These are phyloP conservation scores for Chenopodium berlandieri DNA, from an alignment of 148 eudicot genomes.

Conservation along the genomic window DNA sequence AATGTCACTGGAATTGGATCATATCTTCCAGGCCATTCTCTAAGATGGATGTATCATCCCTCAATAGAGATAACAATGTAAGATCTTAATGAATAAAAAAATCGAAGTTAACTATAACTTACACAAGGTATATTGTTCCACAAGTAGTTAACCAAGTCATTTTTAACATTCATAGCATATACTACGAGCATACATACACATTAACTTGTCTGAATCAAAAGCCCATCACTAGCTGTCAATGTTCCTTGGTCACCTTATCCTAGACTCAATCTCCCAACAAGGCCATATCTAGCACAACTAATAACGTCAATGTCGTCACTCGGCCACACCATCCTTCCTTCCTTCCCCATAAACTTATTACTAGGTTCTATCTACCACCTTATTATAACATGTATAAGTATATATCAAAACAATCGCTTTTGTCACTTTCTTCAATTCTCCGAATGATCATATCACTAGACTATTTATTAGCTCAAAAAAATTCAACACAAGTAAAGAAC, in stretches of 20 bases:
- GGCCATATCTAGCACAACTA: neutral
- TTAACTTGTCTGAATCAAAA: neutral
- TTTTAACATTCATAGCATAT: neutral
- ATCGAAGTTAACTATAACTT: no score
- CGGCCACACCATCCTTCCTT: neutral
- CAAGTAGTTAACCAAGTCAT: neutral
- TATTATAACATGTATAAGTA: neutral
- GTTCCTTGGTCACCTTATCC: neutral
- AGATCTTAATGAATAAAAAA: neutral
- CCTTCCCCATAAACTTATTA: neutral
- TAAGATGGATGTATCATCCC: neutral
- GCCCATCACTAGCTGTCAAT: neutral
- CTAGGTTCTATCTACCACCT: neutral
- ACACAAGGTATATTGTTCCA: no score
- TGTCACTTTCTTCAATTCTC: neutral
- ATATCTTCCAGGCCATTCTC: neutral
- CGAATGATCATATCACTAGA: neutral
- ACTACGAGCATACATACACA: neutral
- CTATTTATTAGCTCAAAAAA: neutral
- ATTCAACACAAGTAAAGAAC: neutral
- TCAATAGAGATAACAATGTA: neutral
- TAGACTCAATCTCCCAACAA: slow-evolving; percentile 2
- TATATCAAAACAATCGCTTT: neutral
- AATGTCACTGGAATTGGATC: no score
- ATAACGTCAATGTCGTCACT: neutral